Conservation (phyloP, 1,284 basidiomycete genomes). For the Ceratobasidium sp. region DNA sequence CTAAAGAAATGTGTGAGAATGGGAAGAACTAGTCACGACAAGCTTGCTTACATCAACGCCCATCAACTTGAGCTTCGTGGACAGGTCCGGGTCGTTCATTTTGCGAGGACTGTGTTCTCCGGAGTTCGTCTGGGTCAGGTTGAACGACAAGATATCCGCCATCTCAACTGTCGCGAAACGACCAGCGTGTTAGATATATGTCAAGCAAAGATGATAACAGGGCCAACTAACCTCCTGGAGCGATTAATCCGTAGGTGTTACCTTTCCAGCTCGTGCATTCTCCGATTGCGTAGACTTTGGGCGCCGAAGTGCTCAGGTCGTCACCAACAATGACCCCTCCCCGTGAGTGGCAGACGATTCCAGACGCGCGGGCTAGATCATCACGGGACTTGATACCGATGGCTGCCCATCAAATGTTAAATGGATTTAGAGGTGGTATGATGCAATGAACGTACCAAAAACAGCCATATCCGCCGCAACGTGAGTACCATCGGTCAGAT, state of each 20-base stretch:
- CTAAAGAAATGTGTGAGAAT: constrained; percentile 51
- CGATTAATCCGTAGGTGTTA: constrained; percentile 78
- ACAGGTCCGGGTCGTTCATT: constrained; percentile 74
- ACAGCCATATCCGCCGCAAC: constrained; percentile 69
- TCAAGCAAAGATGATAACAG: constrained; percentile 49
- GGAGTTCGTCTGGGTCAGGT: constrained; percentile 68
- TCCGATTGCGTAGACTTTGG: constrained; percentile 79
- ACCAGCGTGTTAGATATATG: constrained; percentile 53
- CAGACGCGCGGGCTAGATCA: constrained; percentile 69
- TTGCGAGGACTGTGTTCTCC: constrained; percentile 65
- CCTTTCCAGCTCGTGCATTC: constrained; percentile 80
- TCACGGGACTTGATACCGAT: constrained; percentile 80
- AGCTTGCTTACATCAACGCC: constrained; percentile 71
- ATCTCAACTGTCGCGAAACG: constrained; percentile 66
- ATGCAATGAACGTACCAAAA: constrained; percentile 56
- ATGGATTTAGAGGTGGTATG: neutral
- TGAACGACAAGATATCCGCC: constrained; percentile 82
- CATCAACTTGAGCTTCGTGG: constrained; percentile 78
- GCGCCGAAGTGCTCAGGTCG: constrained; percentile 68
- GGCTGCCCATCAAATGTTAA: constrained; percentile 51
- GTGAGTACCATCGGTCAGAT: constrained; percentile 63
- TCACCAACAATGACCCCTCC: constrained; percentile 76
- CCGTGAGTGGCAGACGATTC: constrained; percentile 64
- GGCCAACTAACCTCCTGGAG: constrained; percentile 65
- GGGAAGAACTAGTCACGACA: neutral